phyloP scores from a whole-genome alignment of 108 stramenopile genomes.

The Stephanodiscus triporus region DNA sequence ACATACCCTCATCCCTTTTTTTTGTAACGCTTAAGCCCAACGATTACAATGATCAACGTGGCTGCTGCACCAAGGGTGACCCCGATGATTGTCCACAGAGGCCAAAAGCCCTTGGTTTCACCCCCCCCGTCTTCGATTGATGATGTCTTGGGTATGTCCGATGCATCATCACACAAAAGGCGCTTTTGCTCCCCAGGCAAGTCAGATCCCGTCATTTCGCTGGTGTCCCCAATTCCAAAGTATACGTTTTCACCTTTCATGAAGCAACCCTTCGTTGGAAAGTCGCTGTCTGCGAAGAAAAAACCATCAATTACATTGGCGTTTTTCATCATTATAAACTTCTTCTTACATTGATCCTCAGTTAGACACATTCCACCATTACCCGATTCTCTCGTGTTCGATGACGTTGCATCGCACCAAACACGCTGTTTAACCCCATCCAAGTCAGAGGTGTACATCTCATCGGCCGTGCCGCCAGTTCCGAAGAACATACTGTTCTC shows the following conservation, averaged over 20 bases:
- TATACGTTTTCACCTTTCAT: constrained; percentile 1
- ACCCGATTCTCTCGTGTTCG: background rate
- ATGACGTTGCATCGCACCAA: constrained; percentile 9
- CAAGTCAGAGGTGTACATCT: constrained; percentile 10
- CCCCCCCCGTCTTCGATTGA: too few relatives aligned
- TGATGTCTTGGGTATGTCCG: background rate
- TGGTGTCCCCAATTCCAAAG: constrained; percentile 9
- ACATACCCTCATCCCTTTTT: background rate
- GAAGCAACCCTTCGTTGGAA: constrained; percentile 13
- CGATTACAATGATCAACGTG: background rate
- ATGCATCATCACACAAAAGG: constrained; percentile 10
- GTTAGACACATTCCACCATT: background rate
- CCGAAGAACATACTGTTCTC: constrained; percentile 1
- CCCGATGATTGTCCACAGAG: background rate
- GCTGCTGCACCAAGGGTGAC: background rate
- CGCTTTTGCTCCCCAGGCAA: constrained; percentile 17
- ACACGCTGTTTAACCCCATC: constrained; percentile 10
- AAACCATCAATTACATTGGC: background rate
- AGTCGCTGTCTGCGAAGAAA: background rate
- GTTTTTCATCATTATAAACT: constrained; percentile 3
- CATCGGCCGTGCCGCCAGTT: constrained; percentile 13
- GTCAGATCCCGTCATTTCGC: constrained; percentile 4
- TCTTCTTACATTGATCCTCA: background rate
- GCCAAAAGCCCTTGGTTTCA: background rate
- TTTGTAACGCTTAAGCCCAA: background rate